phyloP scores from a whole-genome alignment of 495 filamentous ascomycete genomes.

The Zalerion maritima region DNA sequence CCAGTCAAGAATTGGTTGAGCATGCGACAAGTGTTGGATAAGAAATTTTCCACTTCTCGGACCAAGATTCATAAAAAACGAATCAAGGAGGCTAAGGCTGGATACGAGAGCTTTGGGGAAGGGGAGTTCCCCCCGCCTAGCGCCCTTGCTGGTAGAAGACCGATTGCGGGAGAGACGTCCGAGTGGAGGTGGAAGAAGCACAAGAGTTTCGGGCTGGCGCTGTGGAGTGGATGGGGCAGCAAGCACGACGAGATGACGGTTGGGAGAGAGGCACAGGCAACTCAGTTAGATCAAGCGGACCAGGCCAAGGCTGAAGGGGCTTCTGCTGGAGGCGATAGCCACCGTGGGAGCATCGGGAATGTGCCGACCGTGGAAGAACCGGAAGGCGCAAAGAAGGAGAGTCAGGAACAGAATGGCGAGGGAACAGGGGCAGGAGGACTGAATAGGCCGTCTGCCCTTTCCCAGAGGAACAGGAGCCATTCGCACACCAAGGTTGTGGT shows the following conservation, averaged over 20 bases:
- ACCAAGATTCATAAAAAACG: conserved; percentile 52
- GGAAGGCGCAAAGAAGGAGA: conserved; percentile 18
- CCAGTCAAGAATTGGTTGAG: conserved; percentile 74
- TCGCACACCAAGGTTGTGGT: conserved; percentile 25
- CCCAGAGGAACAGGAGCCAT: too few species aligned
- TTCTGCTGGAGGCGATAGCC: too few species aligned
- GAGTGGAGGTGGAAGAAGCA: conserved; percentile 37
- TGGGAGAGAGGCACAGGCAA: conserved; percentile 30
- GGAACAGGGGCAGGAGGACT: too few species aligned
- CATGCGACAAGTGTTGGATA: conserved; percentile 55
- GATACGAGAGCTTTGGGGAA: conserved; percentile 50
- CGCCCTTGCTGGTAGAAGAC: conserved; percentile 57
- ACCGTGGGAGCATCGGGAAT: too few species aligned
- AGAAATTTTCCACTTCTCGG: conserved; percentile 49
- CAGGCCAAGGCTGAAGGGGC: conserved; percentile 12
- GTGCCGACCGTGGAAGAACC: conserved; percentile 18
- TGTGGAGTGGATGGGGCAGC: conserved; percentile 77
- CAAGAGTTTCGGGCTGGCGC: conserved; percentile 57
- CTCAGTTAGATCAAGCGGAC: conserved; percentile 14
- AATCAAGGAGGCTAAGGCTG: conserved; percentile 51
- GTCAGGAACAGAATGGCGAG: conserved; percentile 4
- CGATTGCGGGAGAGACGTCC: conserved; percentile 30
- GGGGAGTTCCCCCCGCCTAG: conserved; percentile 72
- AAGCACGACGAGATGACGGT: conserved; percentile 72
- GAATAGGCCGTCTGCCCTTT: too few species aligned